Evolutionary conservation across 805 yeast species (phyloP), one percentile per base, ranked within the genome.

Genomic region (Saccharomycopsis babjevae): DNA sequence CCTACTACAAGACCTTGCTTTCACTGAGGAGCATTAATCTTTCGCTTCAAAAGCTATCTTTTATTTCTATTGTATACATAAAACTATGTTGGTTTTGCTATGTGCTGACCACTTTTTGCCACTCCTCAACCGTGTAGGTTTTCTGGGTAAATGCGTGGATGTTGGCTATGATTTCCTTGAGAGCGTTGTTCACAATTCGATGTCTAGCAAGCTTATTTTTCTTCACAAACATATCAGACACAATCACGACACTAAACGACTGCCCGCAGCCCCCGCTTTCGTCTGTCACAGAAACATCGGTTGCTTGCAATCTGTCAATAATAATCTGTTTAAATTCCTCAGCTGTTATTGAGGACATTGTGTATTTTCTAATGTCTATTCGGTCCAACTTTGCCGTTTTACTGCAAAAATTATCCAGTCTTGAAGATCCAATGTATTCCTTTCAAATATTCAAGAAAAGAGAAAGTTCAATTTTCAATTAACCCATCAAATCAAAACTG

Each of bases 141-240:
- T 89, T 91, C 69, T 94, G 97, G 0, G 97, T 90, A 72, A 96
- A 94, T 0, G 99, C 98, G 73, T 94, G 99, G 54, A 94, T 92
- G 5, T 77, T 73, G 0, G 88, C 85, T 38, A 94, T 89, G 71
- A 92, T 97, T n/a, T 86, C 89, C 67, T 86, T 85, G 64, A 94
- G 77, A 0, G 88, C 84, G 38, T 71, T 76, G 72, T 94, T 94
- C 56, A 96, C 97, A 66, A 91, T 68, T 66, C 98, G 78, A 68
- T 93, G 96, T 69, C 99, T 81, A 77, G 84, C 82, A 57, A 94
- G 77, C 71, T 88, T 88, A 74, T 89, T 90, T 74, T 90, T 89
- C 28, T 94, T 94, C 62, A 78, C 72, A 72, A 96, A 94, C 25
- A 77, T 69, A 54, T 83, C 79, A 5, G 85, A 73, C 10, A 94